Evolutionary conservation across 345 rosid genomes (phyloP), one percentile per base, ranked within the genome.

Genomic region (Combretum micranthum): DNA sequence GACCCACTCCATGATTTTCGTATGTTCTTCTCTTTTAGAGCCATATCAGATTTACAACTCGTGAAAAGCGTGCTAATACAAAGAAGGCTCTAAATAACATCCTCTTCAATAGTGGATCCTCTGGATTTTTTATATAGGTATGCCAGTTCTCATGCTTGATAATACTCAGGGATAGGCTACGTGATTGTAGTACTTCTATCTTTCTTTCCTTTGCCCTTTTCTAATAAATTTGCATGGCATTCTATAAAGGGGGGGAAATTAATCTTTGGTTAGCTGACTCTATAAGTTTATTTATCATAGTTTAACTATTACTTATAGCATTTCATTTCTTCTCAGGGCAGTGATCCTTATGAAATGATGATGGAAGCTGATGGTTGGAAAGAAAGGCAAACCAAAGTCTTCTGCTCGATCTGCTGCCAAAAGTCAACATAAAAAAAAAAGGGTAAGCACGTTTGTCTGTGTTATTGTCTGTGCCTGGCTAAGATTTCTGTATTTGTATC

Each of bases 31-130:
- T 56, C 48, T 72, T n/a, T 15, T 70, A 81, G 87, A 63, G 21
- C 51, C 37, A 65, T 16, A 42, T 58, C 61, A 69, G 68, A 67
- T 81, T 57, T 67, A 53, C 63, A 53, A 59, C 52, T 22, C 76
- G 78, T 16, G 75, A 76, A 66, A 81, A 69, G 69, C 71, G 76
- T 4, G 64, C 82, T 20, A 78, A 69, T 62, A 25, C 84, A 44
- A 74, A 78, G 67, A 72, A 53, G 61, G 82, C 82, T 50, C 55
- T 78, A 46, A 72, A 70, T 20, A 64, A 63, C 52, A 71, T 81
- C 55, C 67, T 81, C 42, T 67, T 65, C 52, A 51, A 52, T 10
- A 63, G 53, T 52, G 71, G 76, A 23, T 49, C 56, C 44, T 39
- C 74, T 17, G 72, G 54, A 42, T 39, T 53, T 63, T 62, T 72